phyloP scores from a whole-genome alignment of 1,139 yeast genomes.

The Nakaseomyces bracarensis region DNA sequence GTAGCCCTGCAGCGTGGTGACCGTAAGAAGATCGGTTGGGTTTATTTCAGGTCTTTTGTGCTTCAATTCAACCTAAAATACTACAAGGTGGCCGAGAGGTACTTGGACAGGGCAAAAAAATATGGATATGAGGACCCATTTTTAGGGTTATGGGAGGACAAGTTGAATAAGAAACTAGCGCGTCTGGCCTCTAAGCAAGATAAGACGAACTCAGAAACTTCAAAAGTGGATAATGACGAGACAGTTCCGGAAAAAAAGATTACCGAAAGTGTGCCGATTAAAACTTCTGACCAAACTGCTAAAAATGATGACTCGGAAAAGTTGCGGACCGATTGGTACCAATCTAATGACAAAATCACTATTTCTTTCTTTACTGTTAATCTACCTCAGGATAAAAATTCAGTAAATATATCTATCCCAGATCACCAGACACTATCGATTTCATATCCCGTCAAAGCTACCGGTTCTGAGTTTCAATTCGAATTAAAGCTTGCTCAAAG shows the following conservation, averaged over 20 bases:
- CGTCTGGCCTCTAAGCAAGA: background rate
- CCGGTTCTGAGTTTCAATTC: conserved; percentile 35
- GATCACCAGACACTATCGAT: conserved; percentile 18
- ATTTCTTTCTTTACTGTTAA: conserved; percentile 67
- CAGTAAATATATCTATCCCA: conserved; percentile 28
- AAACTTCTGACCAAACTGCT: background rate
- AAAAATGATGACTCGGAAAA: conserved; percentile 14
- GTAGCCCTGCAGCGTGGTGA: conserved; percentile 47
- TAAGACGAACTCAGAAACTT: too few relatives aligned
- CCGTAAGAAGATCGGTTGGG: conserved; percentile 46
- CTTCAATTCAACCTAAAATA: conserved; percentile 42
- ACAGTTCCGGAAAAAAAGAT: background rate
- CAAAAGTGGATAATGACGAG: background rate
- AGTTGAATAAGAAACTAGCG: conserved; percentile 34
- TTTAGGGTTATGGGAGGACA: conserved; percentile 44
- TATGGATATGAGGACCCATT: conserved; percentile 43
- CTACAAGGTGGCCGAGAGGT: conserved; percentile 40
- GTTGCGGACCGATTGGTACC: conserved; percentile 76
- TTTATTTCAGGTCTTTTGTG: conserved; percentile 53
- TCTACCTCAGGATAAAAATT: conserved; percentile 37
- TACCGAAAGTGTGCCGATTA: background rate
- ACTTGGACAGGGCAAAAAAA: conserved; percentile 43
- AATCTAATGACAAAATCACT: conserved; percentile 47
- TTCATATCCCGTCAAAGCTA: conserved; percentile 21
- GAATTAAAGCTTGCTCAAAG: conserved; percentile 42